Percentiles rank a stretch among this genome's conserved stretches.
These are phyloP conservation scores for Colletotrichum abscissum DNA, from an alignment of 2,329 filamentous ascomycete species.

Conservation along the genomic window DNA sequence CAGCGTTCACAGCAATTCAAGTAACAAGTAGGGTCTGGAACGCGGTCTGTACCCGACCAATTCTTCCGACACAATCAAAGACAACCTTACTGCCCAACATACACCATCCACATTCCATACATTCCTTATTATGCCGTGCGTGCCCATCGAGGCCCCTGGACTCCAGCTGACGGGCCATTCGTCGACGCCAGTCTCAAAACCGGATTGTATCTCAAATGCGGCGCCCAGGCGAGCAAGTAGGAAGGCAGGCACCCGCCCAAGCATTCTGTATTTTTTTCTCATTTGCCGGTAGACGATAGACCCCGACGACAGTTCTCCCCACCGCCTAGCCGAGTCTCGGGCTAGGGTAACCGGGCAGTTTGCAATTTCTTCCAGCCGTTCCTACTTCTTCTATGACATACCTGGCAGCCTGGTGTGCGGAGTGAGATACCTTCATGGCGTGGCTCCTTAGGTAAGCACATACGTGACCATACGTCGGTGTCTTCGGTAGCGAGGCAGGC, in stretches of 20 bases:
- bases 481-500: background rate
- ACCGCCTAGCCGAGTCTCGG: too few relatives aligned
- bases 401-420: too few relatives aligned
- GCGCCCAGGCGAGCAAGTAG: too few relatives aligned
- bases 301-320: too few relatives aligned
- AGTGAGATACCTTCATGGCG: too few relatives aligned
- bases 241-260: background rate
- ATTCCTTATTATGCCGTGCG: background rate
- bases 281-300: too few relatives aligned
- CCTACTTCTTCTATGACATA: too few relatives aligned
- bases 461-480: background rate
- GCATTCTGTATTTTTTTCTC: background rate
- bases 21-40: background rate
- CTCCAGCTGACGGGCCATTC: background rate
- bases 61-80: too few relatives aligned
- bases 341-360: too few relatives aligned
- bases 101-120: background rate
- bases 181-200: background rate
- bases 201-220: background rate
- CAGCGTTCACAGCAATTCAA: background rate
- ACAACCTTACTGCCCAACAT: too few relatives aligned
- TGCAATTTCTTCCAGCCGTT: too few relatives aligned
- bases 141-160: background rate
- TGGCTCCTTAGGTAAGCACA: background rate
- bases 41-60: background rate